Conservation (phyloP, 768 basidiomycete genomes). For the Termitomyces bulborhizus region DNA sequence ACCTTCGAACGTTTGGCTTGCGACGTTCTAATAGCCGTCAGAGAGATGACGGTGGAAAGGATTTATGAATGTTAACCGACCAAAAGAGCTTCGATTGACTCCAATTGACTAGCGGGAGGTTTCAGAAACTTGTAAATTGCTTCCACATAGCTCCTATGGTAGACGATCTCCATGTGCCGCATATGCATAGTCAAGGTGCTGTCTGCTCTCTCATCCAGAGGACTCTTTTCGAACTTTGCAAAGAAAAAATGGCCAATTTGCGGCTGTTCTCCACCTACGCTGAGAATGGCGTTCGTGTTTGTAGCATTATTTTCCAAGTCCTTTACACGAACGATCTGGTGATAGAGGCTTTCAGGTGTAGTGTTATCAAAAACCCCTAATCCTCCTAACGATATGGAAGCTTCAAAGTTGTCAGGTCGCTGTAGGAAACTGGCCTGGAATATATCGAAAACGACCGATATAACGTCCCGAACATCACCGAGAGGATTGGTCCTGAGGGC, state of each 20-base stretch:
- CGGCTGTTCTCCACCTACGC: constrained; percentile 12
- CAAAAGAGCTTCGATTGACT: constrained; percentile 90
- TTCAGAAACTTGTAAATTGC: constrained; percentile 88
- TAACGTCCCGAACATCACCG: constrained; percentile 56
- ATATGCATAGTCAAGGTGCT: constrained; percentile 83
- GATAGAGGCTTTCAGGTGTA: constrained; percentile 68
- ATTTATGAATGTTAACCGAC: constrained; percentile 33
- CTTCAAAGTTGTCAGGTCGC: constrained; percentile 82
- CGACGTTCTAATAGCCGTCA: constrained; percentile 55
- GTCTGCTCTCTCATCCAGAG: constrained; percentile 87
- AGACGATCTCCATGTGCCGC: constrained; percentile 96
- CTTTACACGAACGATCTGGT: constrained; percentile 81
- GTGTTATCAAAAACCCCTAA: constrained; percentile 93
- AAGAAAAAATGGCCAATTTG: constrained; percentile 71
- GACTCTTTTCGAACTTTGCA: constrained; percentile 87
- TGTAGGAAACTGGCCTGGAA: constrained; percentile 84
- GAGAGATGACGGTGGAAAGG: not conserved
- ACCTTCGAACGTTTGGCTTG: constrained; percentile 90
- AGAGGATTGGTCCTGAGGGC: constrained; percentile 74
- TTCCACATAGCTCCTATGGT: constrained; percentile 91
- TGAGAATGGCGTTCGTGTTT: constrained; percentile 5
- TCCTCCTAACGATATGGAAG: constrained; percentile 76
- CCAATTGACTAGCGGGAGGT: constrained; percentile 90
- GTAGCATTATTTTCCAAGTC: constrained; percentile 13
- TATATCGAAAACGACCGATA: constrained; percentile 81